phyloP scores from a whole-genome alignment of 371 early-diverging fungal genomes.

The Mortierella sp. region DNA sequence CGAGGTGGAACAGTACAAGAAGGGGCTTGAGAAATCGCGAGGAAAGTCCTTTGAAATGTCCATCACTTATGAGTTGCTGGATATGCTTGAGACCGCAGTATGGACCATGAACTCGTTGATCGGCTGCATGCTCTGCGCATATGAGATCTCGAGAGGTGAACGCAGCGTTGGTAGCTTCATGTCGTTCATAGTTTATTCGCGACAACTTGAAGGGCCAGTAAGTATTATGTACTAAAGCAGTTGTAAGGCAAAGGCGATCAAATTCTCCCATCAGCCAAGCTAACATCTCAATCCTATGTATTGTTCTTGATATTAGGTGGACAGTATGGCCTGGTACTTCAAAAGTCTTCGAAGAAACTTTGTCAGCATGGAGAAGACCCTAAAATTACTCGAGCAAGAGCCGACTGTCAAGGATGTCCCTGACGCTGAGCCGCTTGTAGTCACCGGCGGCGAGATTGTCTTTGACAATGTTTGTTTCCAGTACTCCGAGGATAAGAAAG shows the following conservation, averaged over 20 bases:
- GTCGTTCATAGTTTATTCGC: conserved; percentile 83
- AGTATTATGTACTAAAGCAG: neutral
- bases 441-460: conserved; percentile 56
- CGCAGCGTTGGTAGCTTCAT: conserved; percentile 89
- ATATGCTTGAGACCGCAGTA: conserved; percentile 82
- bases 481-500: conserved; percentile 67
- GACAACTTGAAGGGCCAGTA: conserved; percentile 78
- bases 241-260: neutral
- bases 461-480: conserved; percentile 72
- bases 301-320: neutral
- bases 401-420: conserved; percentile 66
- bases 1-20: conserved; percentile 81
- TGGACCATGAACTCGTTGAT: conserved; percentile 83
- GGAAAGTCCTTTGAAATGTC: conserved; percentile 77
- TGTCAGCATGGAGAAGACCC: conserved; percentile 83
- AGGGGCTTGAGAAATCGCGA: conserved; percentile 79
- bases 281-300: neutral
- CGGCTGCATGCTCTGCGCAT: conserved; percentile 80
- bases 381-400: conserved; percentile 71
- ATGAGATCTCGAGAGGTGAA: conserved; percentile 75
- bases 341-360: conserved; percentile 58
- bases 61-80: conserved; percentile 77
- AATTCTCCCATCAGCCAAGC: neutral
- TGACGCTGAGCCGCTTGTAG: conserved; percentile 33
- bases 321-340: conserved; percentile 2